A percentile compares a stretch with the other conserved stretches of the same genome.
These are phyloP conservation scores for Suillus placidus DNA, from an alignment of 768 basidiomycete species.

Conservation along the genomic window DNA sequence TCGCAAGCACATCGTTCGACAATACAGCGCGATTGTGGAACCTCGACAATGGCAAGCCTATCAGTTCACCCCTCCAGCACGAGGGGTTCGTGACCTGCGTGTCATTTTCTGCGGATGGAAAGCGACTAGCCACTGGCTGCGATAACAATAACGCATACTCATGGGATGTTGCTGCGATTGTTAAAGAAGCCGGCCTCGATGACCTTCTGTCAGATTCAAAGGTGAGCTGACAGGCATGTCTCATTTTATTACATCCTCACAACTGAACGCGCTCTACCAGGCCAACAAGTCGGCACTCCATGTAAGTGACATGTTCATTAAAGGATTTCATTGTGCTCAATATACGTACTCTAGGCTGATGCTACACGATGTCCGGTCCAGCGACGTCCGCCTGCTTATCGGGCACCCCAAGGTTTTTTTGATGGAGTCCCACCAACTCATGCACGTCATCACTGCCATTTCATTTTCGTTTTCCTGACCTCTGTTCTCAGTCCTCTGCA, in stretches of 20 bases:
- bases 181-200: background rate
- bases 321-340: background rate
- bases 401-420: no score
- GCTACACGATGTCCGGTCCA: background rate
- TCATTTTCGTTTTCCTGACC: no score
- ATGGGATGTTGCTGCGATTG: no score
- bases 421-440: no score
- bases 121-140: no score
- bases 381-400: background rate
- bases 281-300: background rate
- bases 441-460: no score
- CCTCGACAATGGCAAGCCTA: slow-evolving; percentile 5
- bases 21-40: slow-evolving; percentile 13
- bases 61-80: slow-evolving; percentile 7
- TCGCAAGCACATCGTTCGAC: slow-evolving; percentile 19
- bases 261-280: background rate
- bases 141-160: no score
- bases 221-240: background rate
- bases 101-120: no score
- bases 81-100: no score
- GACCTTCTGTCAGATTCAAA: background rate
- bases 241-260: background rate
- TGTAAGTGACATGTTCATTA: background rate
- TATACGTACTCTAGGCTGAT: background rate
- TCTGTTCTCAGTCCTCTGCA: no score